Base-by-base conservation (phyloP, 2,329 filamentous ascomycete genomes). In the Pestalotiopsis sp. region DNA sequence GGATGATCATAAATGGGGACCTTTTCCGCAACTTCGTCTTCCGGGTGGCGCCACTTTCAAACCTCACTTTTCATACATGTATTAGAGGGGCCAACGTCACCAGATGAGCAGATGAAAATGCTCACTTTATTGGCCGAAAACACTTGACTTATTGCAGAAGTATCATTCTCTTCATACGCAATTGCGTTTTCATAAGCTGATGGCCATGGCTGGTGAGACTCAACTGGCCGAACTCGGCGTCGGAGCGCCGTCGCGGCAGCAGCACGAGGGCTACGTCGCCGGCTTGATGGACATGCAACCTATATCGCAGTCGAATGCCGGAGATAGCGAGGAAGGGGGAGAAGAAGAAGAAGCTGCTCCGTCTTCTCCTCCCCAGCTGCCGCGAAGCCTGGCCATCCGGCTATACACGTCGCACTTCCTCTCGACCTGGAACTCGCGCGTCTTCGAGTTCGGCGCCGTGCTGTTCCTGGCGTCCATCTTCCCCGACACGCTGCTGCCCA, bases 391-490 rank as follows among this genome's bases (percentile, higher is more conserved):
- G 39, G 38, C 61, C 38, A 20, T 64, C 20, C 75, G 80, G 0
- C 82, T 91, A 6, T 91, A 90, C 73, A 74, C 82, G 1, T 91
- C 89, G 0, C 89, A 91, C 71, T 84, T 87, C 66, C 80, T 91
- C 0, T 91, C 89, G 4, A 87, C 89, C 63, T 90, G 87, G 87
- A 91, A 91, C 76, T 87, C 88, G 0, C 86, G 89, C 23, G 79
- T 89, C 67, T 91, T 91, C 70, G 89, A 91, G 74, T 91, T 91
- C 68, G 89, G 84, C 38, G 85, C 87, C 5, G 86, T 91, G 4
- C 80, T 90, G 5, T 90, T 86, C 76, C 80, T 90, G 11, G 87
- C 87, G 0, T 78, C 82, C 1, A 83, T 88, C 60, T 90, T 83
- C 72, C 86, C 86, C 0, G 79, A 83, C 0, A 92, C 90, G 0